Base-by-base conservation (phyloP, 2,329 filamentous ascomycete species). In the Claviceps fusiformis region DNA sequence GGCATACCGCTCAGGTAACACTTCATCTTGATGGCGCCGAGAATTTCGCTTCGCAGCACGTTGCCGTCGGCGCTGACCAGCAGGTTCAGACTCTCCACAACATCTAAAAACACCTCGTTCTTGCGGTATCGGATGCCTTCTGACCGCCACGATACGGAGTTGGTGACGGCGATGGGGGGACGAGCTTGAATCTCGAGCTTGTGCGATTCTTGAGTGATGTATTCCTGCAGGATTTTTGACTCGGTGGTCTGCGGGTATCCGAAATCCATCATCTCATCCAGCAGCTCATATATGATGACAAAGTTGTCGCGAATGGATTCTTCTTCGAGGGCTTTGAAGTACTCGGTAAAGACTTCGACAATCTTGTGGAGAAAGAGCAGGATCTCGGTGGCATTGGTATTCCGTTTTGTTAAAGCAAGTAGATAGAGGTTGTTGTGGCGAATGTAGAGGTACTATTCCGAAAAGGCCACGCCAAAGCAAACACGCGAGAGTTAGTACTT, bases 231-330 rank as follows among this genome's bases (percentile, higher is more conserved):
- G 69, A 98, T 98, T 80, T 98, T 98, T 70, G 83, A 89, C 72
- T 98, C 93, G 61, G 93, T 98, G 10, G 93, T 98, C 71, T 98
- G 93, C 6, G 93, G 93, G 70, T 98, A 96, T 60, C 93, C 93
- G 77, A 98, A 98, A 73, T 98, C 93, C 93, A 98, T 98, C 93
- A 98, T 98, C 76, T 98, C 93, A 68, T 98, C 93, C 59, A 98
- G 81, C 58, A 98, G 75, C 73, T 98, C 93, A 77, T 98, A 98
- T 67, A 98, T 98, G 68, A 98, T 85, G 70, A 98, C 93, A 68
- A 98, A 98, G 76, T 98, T 98, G 77, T 98, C 93, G 64, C 93
- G 84, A 70, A 98, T 98, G 64, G 89, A 95, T 73, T 98, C 93
- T 71, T 98, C 93, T 72, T 98, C 93, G 57, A 98, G 80, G 60